phyloP scores from a whole-genome alignment of 805 yeast genomes.

The Sporopachydermia lactativora region DNA sequence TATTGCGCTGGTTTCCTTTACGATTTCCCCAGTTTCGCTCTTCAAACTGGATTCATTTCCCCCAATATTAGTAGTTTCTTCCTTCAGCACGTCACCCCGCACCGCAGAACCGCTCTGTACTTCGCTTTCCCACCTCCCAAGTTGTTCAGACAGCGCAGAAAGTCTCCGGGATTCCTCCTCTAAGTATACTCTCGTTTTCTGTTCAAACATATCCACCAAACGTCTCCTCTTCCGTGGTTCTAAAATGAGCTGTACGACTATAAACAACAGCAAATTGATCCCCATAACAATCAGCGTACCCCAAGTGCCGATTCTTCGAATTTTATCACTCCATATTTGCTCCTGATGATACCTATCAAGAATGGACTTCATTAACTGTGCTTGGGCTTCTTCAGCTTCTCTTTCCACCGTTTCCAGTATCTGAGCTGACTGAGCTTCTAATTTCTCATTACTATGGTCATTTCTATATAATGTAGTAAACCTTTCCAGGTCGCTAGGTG shows the following conservation, averaged over 20 bases:
- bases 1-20: no score
- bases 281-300: constrained; percentile 90
- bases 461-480: constrained; percentile 72
- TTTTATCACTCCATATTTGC: constrained; percentile 96
- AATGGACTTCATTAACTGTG: constrained; percentile 59
- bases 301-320: constrained; percentile 89
- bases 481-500: constrained; percentile 59
- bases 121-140: no score
- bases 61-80: no score
- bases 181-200: constrained; percentile 47
- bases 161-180: constrained; percentile 16
- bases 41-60: no score
- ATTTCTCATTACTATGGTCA: constrained; percentile 60
- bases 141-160: not conserved
- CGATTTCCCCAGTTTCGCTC: no score
- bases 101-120: no score
- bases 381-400: constrained; percentile 54
- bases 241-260: constrained; percentile 70
- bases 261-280: constrained; percentile 61
- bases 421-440: constrained; percentile 34
- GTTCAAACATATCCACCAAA: constrained; percentile 73
- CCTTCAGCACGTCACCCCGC: no score
- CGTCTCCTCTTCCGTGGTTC: constrained; percentile 92
- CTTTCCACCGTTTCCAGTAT: constrained; percentile 40
- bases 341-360: constrained; percentile 89